phyloP scores from a whole-genome alignment of 495 filamentous ascomycete species.

The Aspergillus asperescens region DNA sequence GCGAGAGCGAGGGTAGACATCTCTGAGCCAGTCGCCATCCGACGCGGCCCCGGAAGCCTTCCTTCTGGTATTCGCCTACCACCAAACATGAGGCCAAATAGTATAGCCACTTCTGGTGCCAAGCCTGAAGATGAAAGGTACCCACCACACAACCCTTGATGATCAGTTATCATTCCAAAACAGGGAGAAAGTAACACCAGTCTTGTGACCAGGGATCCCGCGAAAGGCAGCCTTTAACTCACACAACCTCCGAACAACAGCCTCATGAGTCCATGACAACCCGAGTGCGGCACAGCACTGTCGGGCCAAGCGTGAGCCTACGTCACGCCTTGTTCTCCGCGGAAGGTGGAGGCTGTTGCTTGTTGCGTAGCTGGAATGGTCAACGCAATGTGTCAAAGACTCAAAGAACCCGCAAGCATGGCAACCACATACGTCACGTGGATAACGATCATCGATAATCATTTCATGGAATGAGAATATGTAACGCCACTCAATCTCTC shows the following conservation, averaged over 20 bases:
- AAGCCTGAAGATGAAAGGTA: background rate
- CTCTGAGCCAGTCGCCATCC: conserved; percentile 22
- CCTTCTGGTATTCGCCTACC: conserved; percentile 38
- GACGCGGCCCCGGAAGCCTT: conserved; percentile 18
- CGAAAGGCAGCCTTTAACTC: conserved; percentile 33
- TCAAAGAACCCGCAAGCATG: no score
- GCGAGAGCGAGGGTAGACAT: conserved; percentile 76
- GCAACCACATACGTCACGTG: conserved; percentile 19
- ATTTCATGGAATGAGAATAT: conserved; percentile 7
- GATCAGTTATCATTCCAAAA: background rate
- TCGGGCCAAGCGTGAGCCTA: background rate
- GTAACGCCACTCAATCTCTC: background rate
- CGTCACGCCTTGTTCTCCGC: background rate
- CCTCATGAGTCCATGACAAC: background rate
- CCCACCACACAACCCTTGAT: background rate
- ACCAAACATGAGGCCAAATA: conserved; percentile 35
- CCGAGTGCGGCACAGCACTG: background rate
- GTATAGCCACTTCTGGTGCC: conserved; percentile 9
- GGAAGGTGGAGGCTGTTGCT: background rate
- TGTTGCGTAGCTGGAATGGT: conserved; percentile 1
- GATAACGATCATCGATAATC: conserved; percentile 8
- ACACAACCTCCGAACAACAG: background rate
- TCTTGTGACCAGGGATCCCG: conserved; percentile 7
- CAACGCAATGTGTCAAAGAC: background rate
- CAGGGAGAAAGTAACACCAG: background rate